Conservation (phyloP, 2,329 filamentous ascomycete genomes). For the Claviceps citrina region DNA sequence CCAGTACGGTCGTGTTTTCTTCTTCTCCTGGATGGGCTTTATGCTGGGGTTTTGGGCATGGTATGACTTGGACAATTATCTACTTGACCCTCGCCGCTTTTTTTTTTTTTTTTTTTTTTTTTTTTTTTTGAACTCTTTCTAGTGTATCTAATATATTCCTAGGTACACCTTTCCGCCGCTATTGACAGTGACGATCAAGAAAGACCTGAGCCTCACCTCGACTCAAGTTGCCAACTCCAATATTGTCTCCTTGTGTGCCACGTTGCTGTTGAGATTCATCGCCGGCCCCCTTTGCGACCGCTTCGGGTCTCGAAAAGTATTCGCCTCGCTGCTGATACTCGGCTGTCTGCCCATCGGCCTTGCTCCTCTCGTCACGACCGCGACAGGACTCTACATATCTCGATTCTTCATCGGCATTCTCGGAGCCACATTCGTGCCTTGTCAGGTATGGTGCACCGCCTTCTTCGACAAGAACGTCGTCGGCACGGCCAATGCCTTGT, state of each 20-base stretch:
- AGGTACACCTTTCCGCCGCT: conserved; percentile 75
- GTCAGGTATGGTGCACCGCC: conserved; percentile 82
- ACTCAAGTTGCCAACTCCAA: conserved; percentile 75
- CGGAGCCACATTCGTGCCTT: conserved; percentile 66
- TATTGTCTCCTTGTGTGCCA: conserved; percentile 60
- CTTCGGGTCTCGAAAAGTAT: conserved; percentile 67
- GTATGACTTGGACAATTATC: conserved; percentile 19
- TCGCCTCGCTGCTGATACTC: conserved; percentile 58
- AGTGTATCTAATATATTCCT: not conserved
- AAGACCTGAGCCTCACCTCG: conserved; percentile 57
- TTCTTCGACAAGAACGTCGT: conserved; percentile 91
- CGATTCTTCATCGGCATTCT: conserved; percentile 73
- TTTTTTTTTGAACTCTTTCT: no score
- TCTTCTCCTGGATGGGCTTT: conserved; percentile 79
- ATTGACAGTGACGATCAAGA: conserved; percentile 61
- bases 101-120: not conserved
- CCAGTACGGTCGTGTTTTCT: conserved; percentile 73
- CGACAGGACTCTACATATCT: conserved; percentile 48
- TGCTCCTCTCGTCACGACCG: conserved; percentile 56
- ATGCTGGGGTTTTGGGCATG: conserved; percentile 81
- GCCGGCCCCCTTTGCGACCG: conserved; percentile 75
- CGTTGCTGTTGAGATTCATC: conserved; percentile 58
- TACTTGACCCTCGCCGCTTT: no score
- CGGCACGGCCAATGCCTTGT: conserved; percentile 73
- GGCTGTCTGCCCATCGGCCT: conserved; percentile 72